These are phyloP conservation scores for Ceratobasidium sp. DNA, from an alignment of 1,284 basidiomycete genomes.

Conservation along the genomic window DNA sequence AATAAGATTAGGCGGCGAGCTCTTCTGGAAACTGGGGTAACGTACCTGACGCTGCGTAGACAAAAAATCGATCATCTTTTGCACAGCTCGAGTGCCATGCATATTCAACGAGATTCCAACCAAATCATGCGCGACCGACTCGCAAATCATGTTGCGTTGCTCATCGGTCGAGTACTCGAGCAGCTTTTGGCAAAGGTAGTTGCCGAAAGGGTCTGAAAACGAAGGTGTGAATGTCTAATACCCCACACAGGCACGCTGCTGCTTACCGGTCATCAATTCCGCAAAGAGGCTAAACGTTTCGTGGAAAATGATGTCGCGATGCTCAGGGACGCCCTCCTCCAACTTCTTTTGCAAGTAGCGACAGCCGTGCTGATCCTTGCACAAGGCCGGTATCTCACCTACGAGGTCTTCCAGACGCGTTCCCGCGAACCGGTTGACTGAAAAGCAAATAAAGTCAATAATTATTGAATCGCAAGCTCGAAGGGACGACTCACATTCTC, in stretches of 20 bases:
- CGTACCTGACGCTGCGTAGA: slow-evolving; percentile 92
- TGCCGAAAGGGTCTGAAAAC: slow-evolving; percentile 91
- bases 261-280: slow-evolving; percentile 93
- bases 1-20: slow-evolving; percentile 14
- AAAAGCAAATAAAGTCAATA: background rate
- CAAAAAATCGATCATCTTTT: slow-evolving; percentile 99
- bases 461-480: background rate
- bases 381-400: slow-evolving; percentile 91
- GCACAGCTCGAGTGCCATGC: slow-evolving; percentile 99
- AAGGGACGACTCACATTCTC: slow-evolving; percentile 69
- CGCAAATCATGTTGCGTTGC: slow-evolving; percentile 96
- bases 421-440: slow-evolving; percentile 94
- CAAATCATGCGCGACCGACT: slow-evolving; percentile 95
- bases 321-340: slow-evolving; percentile 92
- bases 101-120: slow-evolving; percentile 99
- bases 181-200: slow-evolving; percentile 99
- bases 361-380: slow-evolving; percentile 99
- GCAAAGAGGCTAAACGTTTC: slow-evolving; percentile 99
- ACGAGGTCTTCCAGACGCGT: slow-evolving; percentile 95
- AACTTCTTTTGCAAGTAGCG: slow-evolving; percentile 99
- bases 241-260: background rate
- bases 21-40: slow-evolving; percentile 50
- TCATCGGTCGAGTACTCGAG: slow-evolving; percentile 98
- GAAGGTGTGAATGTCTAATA: background rate
- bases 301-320: slow-evolving; percentile 98